Percentiles rank a stretch among this genome's conserved stretches.
These are phyloP conservation scores for Mycothermus thermophilus DNA, from an alignment of 495 filamentous ascomycete species.

Conservation along the genomic window DNA sequence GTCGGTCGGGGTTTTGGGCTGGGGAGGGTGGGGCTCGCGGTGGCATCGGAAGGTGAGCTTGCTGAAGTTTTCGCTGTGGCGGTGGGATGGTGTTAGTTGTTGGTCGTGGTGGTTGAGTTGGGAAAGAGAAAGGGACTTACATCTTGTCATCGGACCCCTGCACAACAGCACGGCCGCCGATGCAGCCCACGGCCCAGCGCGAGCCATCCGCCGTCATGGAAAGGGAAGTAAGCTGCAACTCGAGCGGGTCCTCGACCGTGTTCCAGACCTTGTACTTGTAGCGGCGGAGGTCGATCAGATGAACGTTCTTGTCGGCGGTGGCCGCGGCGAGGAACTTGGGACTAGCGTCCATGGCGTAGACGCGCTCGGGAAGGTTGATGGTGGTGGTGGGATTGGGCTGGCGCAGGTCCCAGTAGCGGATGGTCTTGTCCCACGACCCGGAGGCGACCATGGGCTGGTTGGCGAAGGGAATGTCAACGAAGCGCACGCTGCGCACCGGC, in stretches of 20 bases:
- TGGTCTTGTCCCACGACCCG: constrained; percentile 79
- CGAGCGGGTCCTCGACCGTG: constrained; percentile 68
- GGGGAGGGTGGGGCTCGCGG: constrained; percentile 50
- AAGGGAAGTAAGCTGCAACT: constrained; percentile 77
- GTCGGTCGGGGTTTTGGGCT: constrained; percentile 43
- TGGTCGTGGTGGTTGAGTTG: neutral
- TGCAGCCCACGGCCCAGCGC: constrained; percentile 77
- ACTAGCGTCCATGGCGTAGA: constrained; percentile 78
- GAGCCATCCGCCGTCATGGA: constrained; percentile 72
- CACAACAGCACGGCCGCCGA: constrained; percentile 80
- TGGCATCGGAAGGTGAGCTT: constrained; percentile 95
- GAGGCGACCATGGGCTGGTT: constrained; percentile 54
- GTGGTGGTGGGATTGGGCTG: constrained; percentile 44
- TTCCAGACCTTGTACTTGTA: constrained; percentile 69
- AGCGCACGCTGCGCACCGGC: constrained; percentile 58
- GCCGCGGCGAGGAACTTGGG: constrained; percentile 67
- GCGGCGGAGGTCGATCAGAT: constrained; percentile 61
- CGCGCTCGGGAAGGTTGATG: constrained; percentile 59
- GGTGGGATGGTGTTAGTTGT: neutral
- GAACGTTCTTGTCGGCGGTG: constrained; percentile 78
- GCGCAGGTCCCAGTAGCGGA: constrained; percentile 84
- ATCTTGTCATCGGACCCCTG: constrained; percentile 70
- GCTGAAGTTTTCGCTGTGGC: neutral
- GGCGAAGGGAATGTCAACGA: constrained; percentile 45
- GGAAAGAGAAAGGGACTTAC: constrained; percentile 29